Evolutionary conservation across 768 basidiomycete species (phyloP), one percentile per base, ranked within the genome.

Genomic region (Termitomyces eurrhizus): DNA sequence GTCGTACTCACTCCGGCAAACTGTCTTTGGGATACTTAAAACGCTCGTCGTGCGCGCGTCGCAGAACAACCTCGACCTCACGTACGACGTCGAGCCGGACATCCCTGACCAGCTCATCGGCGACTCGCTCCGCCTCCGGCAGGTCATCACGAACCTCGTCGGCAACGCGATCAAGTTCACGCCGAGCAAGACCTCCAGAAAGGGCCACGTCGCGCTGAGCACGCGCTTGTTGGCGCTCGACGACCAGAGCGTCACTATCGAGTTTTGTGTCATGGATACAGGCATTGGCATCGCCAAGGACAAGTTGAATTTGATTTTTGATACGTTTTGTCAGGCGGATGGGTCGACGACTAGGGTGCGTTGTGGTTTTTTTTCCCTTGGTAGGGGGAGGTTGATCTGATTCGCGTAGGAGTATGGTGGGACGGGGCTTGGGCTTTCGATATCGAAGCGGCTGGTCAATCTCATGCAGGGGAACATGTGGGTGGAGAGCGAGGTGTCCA

Each of bases 381-480:
- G 21, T 21, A 21, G 51, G 62, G n/a, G 37, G n/a, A 60, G 64
- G 62, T 21, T 35, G 50, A 51, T 11, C 18, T 9, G 18, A 1
- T 42, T 49, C 53, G 29, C 29, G 12, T 67, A 93, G 90, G 95
- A 98, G 81, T 98, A 98, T 65, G 96, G 96, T 63, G 96, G 96
- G 44, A 98, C 96, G 0, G 96, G 96, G 68, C 81, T 99, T 3
- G 96, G 96, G 13, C 80, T 98, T 49, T 98, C 95, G 11, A 98
- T 99, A 68, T 98, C 96, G 49, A 98, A 98, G 71, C 90, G 95
- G 1, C 87, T 99, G 26, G 96, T 98, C 18, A 89, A 88, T 52
- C 88, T 99, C 67, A 99, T 99, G 97, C 87, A 93, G 67, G 97
- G 97, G 50, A 93, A 96, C 68, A 92, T 99, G 82, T 99, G 97